These are phyloP conservation scores for Aureobasidium sp. DNA, from an alignment of 2,329 filamentous ascomycete genomes.

Conservation along the genomic window DNA sequence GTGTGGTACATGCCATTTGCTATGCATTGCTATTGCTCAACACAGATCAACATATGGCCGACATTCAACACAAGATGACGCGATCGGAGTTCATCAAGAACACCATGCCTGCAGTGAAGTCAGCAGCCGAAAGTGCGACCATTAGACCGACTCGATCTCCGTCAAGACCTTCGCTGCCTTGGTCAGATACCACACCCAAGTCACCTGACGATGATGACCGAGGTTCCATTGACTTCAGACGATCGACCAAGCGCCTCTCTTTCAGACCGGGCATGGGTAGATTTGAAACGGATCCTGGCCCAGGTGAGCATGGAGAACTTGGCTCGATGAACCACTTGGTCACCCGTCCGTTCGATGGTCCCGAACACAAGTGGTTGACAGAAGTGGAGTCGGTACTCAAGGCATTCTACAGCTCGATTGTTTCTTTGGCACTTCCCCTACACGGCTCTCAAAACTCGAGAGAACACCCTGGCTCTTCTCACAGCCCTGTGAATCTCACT, in stretches of 20 bases:
- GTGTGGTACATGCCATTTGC: conserved; percentile 94
- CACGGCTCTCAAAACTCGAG: conserved; percentile 57
- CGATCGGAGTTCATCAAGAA: conserved; percentile 91
- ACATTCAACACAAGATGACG: conserved; percentile 96
- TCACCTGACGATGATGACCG: conserved; percentile 22
- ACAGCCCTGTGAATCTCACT: conserved; percentile 43
- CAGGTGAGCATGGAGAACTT: neutral
- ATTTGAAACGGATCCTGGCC: conserved; percentile 18
- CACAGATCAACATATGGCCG: conserved; percentile 88
- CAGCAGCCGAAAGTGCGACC: conserved; percentile 46
- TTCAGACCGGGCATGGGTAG: conserved; percentile 30
- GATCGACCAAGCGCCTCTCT: conserved; percentile 33
- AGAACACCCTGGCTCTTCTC: conserved; percentile 14
- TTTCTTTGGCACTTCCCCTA: conserved; percentile 74
- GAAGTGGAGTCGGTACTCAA: conserved; percentile 88
- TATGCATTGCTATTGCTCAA: conserved; percentile 94
- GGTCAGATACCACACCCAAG: conserved; percentile 22
- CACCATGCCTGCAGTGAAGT: conserved; percentile 79
- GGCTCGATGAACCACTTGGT: conserved; percentile 69
- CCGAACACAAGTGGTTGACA: conserved; percentile 71
- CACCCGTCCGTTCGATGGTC: conserved; percentile 64
- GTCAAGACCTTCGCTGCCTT: conserved; percentile 22
- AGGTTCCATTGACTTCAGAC: conserved; percentile 27
- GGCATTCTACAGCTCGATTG: conserved; percentile 83
- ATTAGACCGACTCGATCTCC: conserved; percentile 17